Conservation (phyloP, 192 early-diverging fungal genomes). For the Backusella luteola region DNA sequence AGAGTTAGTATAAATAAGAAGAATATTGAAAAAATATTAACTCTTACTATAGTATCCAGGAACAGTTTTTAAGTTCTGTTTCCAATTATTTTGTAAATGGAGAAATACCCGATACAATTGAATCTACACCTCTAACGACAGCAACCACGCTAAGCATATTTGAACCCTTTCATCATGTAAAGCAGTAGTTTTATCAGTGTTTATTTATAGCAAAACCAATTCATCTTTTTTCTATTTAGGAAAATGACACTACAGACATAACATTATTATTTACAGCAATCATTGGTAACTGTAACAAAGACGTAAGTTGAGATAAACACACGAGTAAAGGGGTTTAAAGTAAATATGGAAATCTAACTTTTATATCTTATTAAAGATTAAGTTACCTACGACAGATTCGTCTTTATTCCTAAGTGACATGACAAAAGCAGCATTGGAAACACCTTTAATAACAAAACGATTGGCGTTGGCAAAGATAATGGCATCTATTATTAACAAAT, state of each 20-base stretch:
- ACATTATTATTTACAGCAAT: constrained; percentile 27
- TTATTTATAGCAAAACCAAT: background rate
- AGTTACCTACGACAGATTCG: background rate
- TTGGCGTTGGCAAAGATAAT: constrained; percentile 1
- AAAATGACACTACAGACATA: constrained; percentile 11
- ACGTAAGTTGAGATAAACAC: constrained; percentile 13
- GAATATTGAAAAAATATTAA: background rate
- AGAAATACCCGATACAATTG: constrained; percentile 6
- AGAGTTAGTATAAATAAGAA: background rate
- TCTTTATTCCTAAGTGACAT: constrained; percentile 3
- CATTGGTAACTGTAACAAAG: constrained; percentile 27
- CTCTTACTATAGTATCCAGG: background rate
- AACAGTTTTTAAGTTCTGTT: background rate
- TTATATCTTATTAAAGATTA: background rate
- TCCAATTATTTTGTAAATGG: background rate
- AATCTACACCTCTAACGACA: background rate
- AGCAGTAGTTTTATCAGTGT: background rate
- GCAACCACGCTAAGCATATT: background rate
- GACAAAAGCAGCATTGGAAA: background rate
- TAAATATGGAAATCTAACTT: background rate
- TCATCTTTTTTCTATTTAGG: background rate
- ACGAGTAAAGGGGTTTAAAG: background rate
- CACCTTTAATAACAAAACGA: background rate
- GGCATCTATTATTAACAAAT: constrained; percentile 27
- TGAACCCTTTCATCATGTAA: constrained; percentile 1